A percentile compares a stretch with the other conserved stretches of the same genome.
Conservation (phyloP, 169 alveolate species). For the Neospora caninum region DNA sequence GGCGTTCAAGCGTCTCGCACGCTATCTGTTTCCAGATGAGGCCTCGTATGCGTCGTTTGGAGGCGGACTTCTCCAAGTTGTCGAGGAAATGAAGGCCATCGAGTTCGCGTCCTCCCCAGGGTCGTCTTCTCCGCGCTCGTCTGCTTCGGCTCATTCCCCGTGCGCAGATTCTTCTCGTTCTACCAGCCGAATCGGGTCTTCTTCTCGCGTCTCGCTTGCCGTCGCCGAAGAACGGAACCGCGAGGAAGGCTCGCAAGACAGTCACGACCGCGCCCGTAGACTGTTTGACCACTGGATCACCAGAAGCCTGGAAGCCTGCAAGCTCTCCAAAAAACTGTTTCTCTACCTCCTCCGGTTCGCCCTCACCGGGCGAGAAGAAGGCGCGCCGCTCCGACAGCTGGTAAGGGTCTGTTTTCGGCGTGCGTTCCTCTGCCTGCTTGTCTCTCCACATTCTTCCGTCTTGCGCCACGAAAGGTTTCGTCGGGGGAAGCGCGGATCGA, state of each 20-base stretch:
- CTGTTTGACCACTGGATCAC: neutral
- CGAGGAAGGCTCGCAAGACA: neutral
- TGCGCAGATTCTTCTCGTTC: no score
- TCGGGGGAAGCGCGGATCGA: no score
- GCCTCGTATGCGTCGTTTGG: neutral
- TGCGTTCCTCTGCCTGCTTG: no score
- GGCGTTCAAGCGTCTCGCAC: neutral
- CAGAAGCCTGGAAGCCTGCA: neutral
- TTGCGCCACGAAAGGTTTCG: no score
- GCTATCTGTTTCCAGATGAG: neutral
- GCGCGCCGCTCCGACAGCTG: conserved; percentile 36
- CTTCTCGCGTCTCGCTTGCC: no score
- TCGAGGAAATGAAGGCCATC: neutral
- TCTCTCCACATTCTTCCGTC: no score
- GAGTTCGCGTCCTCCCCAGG: neutral
- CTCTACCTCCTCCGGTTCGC: neutral
- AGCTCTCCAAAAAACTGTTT: neutral
- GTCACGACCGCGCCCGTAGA: neutral
- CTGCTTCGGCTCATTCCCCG: no score
- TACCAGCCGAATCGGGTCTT: no score
- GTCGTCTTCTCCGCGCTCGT: neutral
- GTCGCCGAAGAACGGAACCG: no score
- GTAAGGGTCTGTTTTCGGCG: neutral
- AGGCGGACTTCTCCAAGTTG: neutral
- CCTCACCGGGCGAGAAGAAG: conserved; percentile 14